Conservation (phyloP, 2,329 filamentous ascomycete genomes). For the Botryosphaeria dothidea region DNA sequence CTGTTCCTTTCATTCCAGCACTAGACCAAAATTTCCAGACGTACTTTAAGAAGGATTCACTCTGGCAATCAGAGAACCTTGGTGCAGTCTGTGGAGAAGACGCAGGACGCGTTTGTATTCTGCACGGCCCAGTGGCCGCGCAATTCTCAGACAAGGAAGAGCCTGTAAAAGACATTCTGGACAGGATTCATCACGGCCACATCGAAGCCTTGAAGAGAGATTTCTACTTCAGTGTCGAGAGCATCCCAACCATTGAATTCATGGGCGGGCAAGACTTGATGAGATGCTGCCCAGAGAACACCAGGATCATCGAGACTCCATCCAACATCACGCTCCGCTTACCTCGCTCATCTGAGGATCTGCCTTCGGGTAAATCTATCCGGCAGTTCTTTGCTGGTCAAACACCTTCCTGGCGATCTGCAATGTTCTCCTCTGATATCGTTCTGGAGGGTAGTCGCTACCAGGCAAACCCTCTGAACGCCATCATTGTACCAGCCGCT, state of each 20-base stretch:
- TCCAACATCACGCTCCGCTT: neutral
- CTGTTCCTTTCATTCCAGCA: constrained; percentile 38
- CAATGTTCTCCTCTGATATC: neutral
- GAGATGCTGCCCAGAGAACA: neutral
- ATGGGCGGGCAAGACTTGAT: constrained; percentile 21
- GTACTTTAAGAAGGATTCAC: constrained; percentile 45
- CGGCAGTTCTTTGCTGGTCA: neutral
- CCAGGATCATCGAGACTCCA: neutral
- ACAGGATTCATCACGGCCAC: constrained; percentile 23
- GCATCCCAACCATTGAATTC: constrained; percentile 23
- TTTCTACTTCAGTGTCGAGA: constrained; percentile 17
- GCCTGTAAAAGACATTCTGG: constrained; percentile 24
- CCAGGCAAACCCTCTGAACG: neutral
- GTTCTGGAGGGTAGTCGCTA: neutral
- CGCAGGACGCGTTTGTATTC: constrained; percentile 35
- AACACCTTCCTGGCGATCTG: neutral
- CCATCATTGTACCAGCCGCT: neutral
- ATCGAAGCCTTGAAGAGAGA: constrained; percentile 20
- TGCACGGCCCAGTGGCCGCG: constrained; percentile 40
- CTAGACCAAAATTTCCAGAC: constrained; percentile 40
- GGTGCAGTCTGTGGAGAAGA: constrained; percentile 38
- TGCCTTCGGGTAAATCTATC: neutral
- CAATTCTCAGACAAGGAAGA: constrained; percentile 27
- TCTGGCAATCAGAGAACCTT: constrained; percentile 43
- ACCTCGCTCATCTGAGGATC: neutral